Base-by-base conservation (phyloP, 192 early-diverging fungal genomes). In the Gaertneriomyces semiglobifer region DNA sequence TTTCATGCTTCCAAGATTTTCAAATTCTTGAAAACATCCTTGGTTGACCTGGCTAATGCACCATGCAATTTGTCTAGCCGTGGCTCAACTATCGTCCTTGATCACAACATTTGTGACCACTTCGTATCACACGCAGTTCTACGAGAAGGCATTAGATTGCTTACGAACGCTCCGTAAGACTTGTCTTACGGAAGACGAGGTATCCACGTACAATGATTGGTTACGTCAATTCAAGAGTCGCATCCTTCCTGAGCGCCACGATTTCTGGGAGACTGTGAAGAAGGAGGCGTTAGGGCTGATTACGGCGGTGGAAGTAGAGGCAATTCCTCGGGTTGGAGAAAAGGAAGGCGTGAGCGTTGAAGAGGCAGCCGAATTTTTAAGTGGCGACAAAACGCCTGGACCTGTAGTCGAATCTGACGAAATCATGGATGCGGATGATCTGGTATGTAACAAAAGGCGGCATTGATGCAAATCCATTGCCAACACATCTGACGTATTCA, bases 71-170 rank as follows among this genome's bases (percentile, higher is more conserved):
- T 58, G 53, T 3, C 51, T 68, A 84, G 82, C 83, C 1, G 78
- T 87, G 47, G 58, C 76, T 42, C 84, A 85, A 77, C 83, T 87
- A 82, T 63, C 72, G 16, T 63, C 61, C 14, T 73, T 83, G 43
- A 76, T 89, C 14, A 38, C 65, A 11, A 68, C 81, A 43, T 46
- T 84, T 42, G 75, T 87, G 14, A 69, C 71, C 40, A 70, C 78
- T 2, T 88, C 84, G 4, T 80, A 86, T 69, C 78, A 77, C n/a
- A 71, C 79, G 58, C 75, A 80, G 53, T 64, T 79, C 25, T 86
- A 83, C 64, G 70, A 71, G 38, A 89, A 86, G 63, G 85, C 83
- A 2, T 45, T 86, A 9, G 62, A 77, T 9, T 86, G 85, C 63
- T 56, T 89, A 18, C 71, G 74, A 47, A 74, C 70, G 9, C 62